Conservation (phyloP, 129 eudicot species). For the Flaveria ramosissima region DNA sequence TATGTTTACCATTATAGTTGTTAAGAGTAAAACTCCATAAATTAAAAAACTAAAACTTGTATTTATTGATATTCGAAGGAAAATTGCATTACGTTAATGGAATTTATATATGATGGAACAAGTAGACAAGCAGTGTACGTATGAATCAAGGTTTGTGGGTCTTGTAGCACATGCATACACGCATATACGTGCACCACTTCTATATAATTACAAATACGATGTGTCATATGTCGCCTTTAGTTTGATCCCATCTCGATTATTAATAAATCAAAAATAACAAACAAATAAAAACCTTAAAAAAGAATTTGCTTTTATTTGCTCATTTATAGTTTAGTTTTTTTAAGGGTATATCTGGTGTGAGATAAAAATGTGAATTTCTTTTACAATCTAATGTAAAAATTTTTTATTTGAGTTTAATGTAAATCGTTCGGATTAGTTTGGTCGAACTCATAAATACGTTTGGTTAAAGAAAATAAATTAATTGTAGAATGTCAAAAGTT, state of each 20-base stretch:
- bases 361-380: no score
- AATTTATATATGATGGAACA: neutral
- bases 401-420: no score
- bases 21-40: neutral
- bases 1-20: neutral
- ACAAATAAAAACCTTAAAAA: no score
- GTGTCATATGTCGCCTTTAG: slow-evolving; percentile 12
- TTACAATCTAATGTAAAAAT: no score
- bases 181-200: slow-evolving; percentile 28
- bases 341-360: no score
- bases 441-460: no score
- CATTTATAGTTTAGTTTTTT: no score
- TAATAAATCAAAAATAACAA: neutral
- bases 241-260: slow-evolving; percentile 12
- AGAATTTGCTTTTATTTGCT: no score
- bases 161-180: slow-evolving; percentile 36
- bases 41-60: neutral
- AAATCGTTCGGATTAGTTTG: no score
- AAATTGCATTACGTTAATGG: neutral
- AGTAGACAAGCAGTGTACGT: neutral
- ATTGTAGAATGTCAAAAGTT: no score
- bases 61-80: neutral
- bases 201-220: slow-evolving; percentile 20
- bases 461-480: no score
- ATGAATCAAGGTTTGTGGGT: slow-evolving; percentile 26